Base-by-base conservation (phyloP, 768 basidiomycete species). In the Ephemerocybe angulata region DNA sequence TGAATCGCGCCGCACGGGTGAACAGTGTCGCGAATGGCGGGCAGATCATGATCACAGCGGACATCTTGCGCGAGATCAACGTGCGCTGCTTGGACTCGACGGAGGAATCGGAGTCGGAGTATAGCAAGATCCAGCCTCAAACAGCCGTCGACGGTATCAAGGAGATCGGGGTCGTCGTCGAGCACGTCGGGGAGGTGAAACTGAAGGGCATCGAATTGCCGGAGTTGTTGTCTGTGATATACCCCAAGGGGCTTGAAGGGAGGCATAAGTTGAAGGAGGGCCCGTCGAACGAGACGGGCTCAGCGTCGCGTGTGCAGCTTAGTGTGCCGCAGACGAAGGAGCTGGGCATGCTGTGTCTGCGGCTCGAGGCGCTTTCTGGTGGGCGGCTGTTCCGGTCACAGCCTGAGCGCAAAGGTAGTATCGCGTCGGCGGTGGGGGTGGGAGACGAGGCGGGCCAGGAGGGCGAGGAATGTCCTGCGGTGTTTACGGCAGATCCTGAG, bases 191-290 rank as follows among this genome's bases (percentile, higher is more conserved):
- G 4, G 93, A 98, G 70, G 80, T 86, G 59, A 93, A 92, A 67
- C 82, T 98, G 58, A 98, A 98, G 70, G 97, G 97, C 11, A 76
- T 98, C 49, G 96, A 98, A 70, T 78, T 90, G 1, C 92, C 93
- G 1, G 96, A 98, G 70, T 78, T 81, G 59, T 75, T 98, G 21
- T 90, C 92, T n/a, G 68, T 87, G 17, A 77, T 98, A 42, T 98
- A 92, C 68, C 93, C 96, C 0, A 74, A 68, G 24, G 80, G 82
- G 3, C 75, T 98, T 33, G 80, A 82, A 38, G 86, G 85, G 6
- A 84, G 96, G 28, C 79, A 87, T 56, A 80, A 85, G 50, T 65
- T 87, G 46, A 76, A 79, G 53, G 70, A 76, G 44, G 63, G 59
- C 4, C 53, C 69, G 6, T 44, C 48, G 4, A 50, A 29, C 29